Base-by-base conservation (phyloP, 2,329 filamentous ascomycete species). In the Fusarium annulatum region DNA sequence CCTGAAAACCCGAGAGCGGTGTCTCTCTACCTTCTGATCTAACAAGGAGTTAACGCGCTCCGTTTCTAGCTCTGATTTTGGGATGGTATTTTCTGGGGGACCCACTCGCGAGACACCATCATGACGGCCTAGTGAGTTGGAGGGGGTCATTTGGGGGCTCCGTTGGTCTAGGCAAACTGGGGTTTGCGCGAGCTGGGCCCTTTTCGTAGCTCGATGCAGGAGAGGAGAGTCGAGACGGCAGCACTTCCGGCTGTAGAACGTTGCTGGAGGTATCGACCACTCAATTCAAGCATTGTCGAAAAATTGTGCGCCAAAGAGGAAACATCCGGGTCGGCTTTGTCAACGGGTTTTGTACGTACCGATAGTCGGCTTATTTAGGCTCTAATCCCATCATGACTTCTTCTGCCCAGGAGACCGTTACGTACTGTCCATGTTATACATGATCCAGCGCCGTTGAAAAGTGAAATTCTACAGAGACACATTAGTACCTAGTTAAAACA, bases 111-210 rank as follows among this genome's bases (percentile, higher is more conserved):
- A 61, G 59, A 42, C 70, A 73, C 71, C 71, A 71, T 70, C 59
- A 70, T 69, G 52, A 60, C 65, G 58, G 59, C 67, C 65, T 68
- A 61, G 71, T 51, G 56, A 59, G 38, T 52, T 62, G 39, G 68
- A 69, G 68, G 64, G 64, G 56, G 48, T 16, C 39, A 61, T 63
- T 72, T 71, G 61, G 73, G 73, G 75, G 67, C 69, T 67, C 62
- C 55, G 57, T 55, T 65, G 61, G 75, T 66, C 73, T 76, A 52
- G 75, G 72, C 75, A 77, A 72, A 75, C 76, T 75, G 75, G 74
- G 75, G 75, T 77, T 77, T 61, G 66, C 64, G 67, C 58, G 67
- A 72, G 33, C 42, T 58, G 56, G 56, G 75, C 62, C 66, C 60
- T 75, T 69, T 72, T 67, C 55, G 60, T 76, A 68, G 62, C 67